A percentile compares a stretch with the other conserved stretches of the same genome.
Conservation (phyloP, 1,284 basidiomycete species). For the Gomphus bonarii region DNA sequence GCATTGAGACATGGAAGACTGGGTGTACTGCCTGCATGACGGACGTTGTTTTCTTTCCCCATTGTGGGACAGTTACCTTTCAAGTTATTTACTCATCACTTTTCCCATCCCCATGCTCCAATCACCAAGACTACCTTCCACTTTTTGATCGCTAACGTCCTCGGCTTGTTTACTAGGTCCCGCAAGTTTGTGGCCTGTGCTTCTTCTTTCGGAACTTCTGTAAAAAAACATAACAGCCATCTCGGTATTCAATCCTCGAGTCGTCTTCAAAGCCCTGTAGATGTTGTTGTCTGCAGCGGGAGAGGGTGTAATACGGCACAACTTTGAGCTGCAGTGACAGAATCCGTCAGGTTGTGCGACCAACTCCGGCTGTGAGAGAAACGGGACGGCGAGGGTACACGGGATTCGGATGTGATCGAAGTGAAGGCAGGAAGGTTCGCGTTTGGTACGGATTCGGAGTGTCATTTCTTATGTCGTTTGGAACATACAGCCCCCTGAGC, state of each 20-base stretch:
- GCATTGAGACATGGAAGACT: too few relatives aligned
- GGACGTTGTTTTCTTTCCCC: too few relatives aligned
- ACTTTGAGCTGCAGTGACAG: neutral
- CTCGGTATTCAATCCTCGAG: conserved; percentile 18
- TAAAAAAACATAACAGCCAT: conserved; percentile 19
- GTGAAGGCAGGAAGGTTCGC: neutral
- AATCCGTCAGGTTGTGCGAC: neutral
- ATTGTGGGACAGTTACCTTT: neutral
- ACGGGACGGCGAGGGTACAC: neutral
- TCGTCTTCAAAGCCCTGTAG: neutral
- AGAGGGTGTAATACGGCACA: neutral
- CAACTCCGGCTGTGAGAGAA: neutral
- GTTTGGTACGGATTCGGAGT: neutral
- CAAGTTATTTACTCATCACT: neutral
- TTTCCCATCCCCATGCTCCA: neutral
- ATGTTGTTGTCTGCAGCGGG: neutral
- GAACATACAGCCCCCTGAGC: conserved; percentile 8
- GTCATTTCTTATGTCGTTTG: neutral
- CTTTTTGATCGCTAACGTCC: conserved; percentile 15
- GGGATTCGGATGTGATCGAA: neutral
- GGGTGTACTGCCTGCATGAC: too few relatives aligned
- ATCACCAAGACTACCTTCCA: neutral
- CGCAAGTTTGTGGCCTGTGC: conserved; percentile 18
- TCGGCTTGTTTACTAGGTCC: conserved; percentile 18
- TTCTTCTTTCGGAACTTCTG: conserved; percentile 21